A percentile compares a stretch with the other conserved stretches of the same genome.
Evolutionary conservation across 495 filamentous ascomycete genomes (phyloP).

Genomic region (Rusavskia elegans): DNA sequence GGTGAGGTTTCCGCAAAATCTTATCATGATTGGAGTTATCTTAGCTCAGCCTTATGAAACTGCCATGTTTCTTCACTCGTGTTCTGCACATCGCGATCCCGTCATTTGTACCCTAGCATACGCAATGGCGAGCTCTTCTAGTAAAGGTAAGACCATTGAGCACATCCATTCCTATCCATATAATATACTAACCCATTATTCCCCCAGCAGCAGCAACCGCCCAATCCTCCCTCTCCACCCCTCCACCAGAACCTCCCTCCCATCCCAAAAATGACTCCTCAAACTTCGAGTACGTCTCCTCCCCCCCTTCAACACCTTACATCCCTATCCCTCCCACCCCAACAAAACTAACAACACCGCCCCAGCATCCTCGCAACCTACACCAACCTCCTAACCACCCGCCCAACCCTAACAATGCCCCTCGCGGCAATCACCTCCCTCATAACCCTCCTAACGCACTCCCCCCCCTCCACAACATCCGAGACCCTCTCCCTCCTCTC

Average conservation of each 20-base stretch:
- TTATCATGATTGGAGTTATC: neutral
- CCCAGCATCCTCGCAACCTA: conserved; percentile 41
- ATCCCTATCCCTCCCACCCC: conserved; percentile 24
- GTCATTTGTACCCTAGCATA: neutral
- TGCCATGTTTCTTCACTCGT: neutral
- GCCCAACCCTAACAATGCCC: conserved; percentile 83
- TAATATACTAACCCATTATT: too few species aligned
- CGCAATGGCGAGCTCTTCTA: neutral
- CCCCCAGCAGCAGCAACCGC: neutral
- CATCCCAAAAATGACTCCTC: neutral
- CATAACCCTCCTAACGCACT: conserved; percentile 63
- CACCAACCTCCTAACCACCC: conserved; percentile 40
- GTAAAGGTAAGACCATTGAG: neutral
- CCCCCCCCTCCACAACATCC: conserved; percentile 67
- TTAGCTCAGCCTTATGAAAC: neutral
- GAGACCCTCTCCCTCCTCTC: conserved; percentile 80
- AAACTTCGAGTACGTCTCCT: conserved; percentile 28
- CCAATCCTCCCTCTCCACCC: neutral
- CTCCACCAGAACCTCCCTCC: neutral
- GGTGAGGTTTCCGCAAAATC: neutral
- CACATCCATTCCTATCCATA: too few species aligned
- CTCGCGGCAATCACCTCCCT: conserved; percentile 91
- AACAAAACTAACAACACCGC: conserved; percentile 44
- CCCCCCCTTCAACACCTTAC: neutral
- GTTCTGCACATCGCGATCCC: too few species aligned